phyloP scores from a whole-genome alignment of 164 flowering plant genomes.

The Vitis labrusca region DNA sequence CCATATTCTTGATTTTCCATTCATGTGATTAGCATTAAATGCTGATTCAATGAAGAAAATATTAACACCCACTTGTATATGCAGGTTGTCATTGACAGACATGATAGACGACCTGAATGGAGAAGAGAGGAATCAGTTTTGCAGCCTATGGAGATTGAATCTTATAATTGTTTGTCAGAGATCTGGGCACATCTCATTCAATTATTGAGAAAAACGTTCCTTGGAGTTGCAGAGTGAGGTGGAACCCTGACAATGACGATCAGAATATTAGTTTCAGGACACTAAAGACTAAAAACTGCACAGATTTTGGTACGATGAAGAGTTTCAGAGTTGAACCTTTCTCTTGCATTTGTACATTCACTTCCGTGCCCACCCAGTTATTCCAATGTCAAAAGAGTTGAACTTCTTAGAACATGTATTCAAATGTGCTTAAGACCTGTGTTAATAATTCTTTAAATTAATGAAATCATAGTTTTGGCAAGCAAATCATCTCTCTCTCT shows the following conservation, averaged over 20 bases:
- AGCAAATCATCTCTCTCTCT: not conserved
- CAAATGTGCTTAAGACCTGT: conserved; percentile 7
- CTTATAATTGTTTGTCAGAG: not conserved
- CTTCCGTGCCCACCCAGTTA: not conserved
- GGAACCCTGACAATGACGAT: not conserved
- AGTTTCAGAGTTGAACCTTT: not conserved
- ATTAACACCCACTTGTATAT: too few relatives aligned
- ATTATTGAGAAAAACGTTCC: not conserved
- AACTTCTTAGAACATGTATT: conserved; percentile 1
- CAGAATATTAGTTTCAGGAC: not conserved
- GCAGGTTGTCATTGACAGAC: too few relatives aligned
- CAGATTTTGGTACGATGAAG: conserved; percentile 15
- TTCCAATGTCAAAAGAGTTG: not conserved
- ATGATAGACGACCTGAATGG: too few relatives aligned
- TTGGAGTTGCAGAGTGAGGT: not conserved
- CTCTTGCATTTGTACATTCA: conserved; percentile 11
- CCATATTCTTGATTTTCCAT: too few relatives aligned
- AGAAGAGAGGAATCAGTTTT: not conserved
- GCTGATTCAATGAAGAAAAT: too few relatives aligned
- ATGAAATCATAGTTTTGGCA: conserved; percentile 8
- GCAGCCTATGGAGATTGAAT: not conserved
- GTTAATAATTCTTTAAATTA: conserved; percentile 14
- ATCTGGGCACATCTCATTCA: not conserved
- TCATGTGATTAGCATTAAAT: too few relatives aligned
- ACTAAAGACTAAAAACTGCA: conserved; percentile 11